Percentiles rank a stretch among this genome's conserved stretches.
Conservation (phyloP, 495 filamentous ascomycete genomes). For the Staphylotrichum longicolle region DNA sequence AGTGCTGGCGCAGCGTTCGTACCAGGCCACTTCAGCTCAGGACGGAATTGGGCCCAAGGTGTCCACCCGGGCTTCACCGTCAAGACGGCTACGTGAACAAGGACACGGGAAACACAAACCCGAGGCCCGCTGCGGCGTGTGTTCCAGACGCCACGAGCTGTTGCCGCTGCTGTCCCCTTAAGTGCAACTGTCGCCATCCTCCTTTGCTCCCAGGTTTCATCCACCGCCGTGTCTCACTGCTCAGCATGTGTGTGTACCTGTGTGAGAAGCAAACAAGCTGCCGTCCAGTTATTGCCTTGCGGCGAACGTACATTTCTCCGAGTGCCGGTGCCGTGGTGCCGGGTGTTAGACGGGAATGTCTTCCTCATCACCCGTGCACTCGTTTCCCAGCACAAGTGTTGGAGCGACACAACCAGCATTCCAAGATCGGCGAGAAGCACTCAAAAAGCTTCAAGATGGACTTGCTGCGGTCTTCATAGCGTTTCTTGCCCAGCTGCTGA, state of each 20-base stretch:
- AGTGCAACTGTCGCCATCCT: conserved; percentile 30
- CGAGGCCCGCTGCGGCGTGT: conserved; percentile 29
- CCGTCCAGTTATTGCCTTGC: conserved; percentile 17
- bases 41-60: neutral
- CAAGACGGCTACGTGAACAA: conserved; percentile 23
- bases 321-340: conserved; percentile 25
- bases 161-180: conserved; percentile 28
- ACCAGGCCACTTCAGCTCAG: conserved; percentile 6
- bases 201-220: conserved; percentile 10
- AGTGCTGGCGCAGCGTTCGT: conserved; percentile 17
- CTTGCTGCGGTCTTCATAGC: conserved; percentile 24
- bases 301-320: conserved; percentile 14
- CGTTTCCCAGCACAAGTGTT: neutral
- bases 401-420: neutral
- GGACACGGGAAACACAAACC: conserved; percentile 35
- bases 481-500: conserved; percentile 29
- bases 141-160: conserved; percentile 36
- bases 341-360: conserved; percentile 19
- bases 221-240: conserved; percentile 35
- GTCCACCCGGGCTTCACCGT: conserved; percentile 5
- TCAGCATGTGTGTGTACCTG: conserved; percentile 23
- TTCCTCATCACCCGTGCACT: conserved; percentile 6
- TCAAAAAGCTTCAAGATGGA: conserved; percentile 19
- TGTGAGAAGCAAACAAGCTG: conserved; percentile 27
- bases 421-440: neutral